A percentile compares a stretch with the other conserved stretches of the same genome.
Conservation (phyloP, 1,139 yeast genomes). For the Meyerozyma elateridarum region DNA sequence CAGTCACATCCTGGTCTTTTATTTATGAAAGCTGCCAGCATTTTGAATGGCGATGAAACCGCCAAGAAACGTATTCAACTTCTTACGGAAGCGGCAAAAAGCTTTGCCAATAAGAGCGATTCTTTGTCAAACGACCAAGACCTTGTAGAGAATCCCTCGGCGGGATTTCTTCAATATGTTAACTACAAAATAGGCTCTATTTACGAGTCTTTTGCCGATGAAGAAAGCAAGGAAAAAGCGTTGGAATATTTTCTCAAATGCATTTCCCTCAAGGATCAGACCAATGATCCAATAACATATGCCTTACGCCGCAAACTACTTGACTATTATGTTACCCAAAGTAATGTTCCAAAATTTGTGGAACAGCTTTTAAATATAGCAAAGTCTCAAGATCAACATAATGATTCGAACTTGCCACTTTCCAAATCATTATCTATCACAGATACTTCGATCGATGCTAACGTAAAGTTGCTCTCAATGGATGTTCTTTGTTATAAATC, state of each 20-base stretch:
- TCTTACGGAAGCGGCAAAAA: constrained; percentile 1
- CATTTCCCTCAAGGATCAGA: no score
- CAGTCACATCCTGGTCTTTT: constrained; percentile 28
- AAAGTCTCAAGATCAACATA: constrained; percentile 8
- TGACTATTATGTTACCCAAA: no score
- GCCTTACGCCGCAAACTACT: no score
- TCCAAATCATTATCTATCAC: no score
- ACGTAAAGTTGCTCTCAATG: no score
- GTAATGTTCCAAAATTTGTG: constrained; percentile 24
- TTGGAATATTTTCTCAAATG: constrained; percentile 34
- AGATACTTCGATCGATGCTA: no score
- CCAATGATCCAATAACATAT: no score
- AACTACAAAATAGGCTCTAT: constrained; percentile 50
- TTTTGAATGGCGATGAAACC: not conserved
- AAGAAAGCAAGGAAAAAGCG: constrained; percentile 29
- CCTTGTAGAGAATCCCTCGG: constrained; percentile 19
- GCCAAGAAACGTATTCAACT: constrained; percentile 3
- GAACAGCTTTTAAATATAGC: constrained; percentile 18
- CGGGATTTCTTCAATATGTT: constrained; percentile 34
- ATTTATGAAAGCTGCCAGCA: constrained; percentile 21
- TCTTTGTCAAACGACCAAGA: no score
- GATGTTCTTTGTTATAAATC: no score
- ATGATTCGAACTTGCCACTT: no score
- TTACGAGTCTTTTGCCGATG: constrained; percentile 24
- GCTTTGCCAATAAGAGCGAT: constrained; percentile 3